Percentiles rank a stretch among this genome's conserved stretches.
These are phyloP conservation scores for Auricularia cornea DNA, from an alignment of 768 basidiomycete species.

Conservation along the genomic window DNA sequence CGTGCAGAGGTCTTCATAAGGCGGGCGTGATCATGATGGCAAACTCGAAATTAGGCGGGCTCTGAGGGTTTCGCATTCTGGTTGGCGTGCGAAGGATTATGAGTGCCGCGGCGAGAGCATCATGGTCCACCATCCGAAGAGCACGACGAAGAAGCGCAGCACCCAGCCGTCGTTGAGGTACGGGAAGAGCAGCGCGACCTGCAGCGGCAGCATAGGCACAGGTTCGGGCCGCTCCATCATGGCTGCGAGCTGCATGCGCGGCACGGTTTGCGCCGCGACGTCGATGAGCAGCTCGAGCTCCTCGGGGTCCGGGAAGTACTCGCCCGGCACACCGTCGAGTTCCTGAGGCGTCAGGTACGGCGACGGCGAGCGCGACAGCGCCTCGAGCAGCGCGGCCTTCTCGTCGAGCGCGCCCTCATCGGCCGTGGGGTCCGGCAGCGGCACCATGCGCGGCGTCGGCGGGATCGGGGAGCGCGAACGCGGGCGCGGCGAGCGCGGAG, in stretches of 20 bases:
- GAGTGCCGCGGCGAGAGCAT: neutral
- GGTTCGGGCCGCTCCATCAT: neutral
- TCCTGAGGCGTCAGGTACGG: neutral
- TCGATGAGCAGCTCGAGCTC: neutral
- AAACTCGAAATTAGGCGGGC: no score
- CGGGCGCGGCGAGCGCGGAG: neutral
- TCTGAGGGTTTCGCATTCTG: no score
- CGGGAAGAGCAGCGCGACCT: neutral
- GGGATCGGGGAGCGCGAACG: neutral
- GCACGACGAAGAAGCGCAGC: neutral
- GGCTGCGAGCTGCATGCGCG: neutral
- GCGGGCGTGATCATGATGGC: no score
- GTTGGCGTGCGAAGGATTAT: neutral
- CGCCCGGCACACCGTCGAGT: neutral
- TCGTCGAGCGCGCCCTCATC: neutral
- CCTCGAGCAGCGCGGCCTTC: neutral
- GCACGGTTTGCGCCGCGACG: neutral
- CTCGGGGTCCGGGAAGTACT: neutral
- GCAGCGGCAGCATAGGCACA: neutral
- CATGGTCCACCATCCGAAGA: neutral
- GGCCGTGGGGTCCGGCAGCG: neutral
- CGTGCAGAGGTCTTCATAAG: no score
- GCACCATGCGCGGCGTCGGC: neutral
- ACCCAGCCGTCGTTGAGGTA: conserved; percentile 2
- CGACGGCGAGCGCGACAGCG: neutral